Conservation (phyloP, 805 yeast species). For the Suhomyces vadensis region DNA sequence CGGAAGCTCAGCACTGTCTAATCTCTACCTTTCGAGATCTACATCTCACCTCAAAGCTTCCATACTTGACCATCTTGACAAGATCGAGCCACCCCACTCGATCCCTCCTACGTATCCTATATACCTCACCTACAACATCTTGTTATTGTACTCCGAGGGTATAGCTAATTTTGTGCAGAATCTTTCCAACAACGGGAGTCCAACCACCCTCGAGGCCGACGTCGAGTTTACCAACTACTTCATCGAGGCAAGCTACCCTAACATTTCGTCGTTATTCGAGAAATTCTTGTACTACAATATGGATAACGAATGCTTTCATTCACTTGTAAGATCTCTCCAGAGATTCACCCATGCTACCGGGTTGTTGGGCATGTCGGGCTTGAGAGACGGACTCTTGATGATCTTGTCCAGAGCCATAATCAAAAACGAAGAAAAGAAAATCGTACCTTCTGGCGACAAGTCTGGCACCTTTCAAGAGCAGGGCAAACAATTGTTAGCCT, state of each 20-base stretch:
- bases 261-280: constrained; percentile 28
- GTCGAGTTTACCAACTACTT: constrained; percentile 38
- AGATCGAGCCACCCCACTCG: constrained; percentile 68
- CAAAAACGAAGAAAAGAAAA: constrained; percentile 12
- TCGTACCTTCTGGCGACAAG: neutral
- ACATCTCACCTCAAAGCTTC: constrained; percentile 52
- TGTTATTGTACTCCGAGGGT: constrained; percentile 65
- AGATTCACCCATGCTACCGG: constrained; percentile 83
- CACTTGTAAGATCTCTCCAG: constrained; percentile 71
- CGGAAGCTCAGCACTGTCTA: constrained; percentile 12
- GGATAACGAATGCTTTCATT: constrained; percentile 70
- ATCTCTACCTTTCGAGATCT: constrained; percentile 36
- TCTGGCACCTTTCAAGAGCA: constrained; percentile 17
- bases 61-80: constrained; percentile 77
- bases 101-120: constrained; percentile 60
- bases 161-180: constrained; percentile 54
- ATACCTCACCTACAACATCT: constrained; percentile 54
- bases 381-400: constrained; percentile 53
- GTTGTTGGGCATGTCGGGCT: constrained; percentile 53
- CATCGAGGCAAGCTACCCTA: constrained; percentile 30
- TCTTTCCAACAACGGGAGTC: constrained; percentile 31
- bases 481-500: constrained; percentile 40
- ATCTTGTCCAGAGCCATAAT: constrained; percentile 30
- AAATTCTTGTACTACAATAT: constrained; percentile 61
- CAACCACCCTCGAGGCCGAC: constrained; percentile 29